Evolutionary conservation across 108 stramenopile species (phyloP).

Genomic region (Cyclotella baltica): DNA sequence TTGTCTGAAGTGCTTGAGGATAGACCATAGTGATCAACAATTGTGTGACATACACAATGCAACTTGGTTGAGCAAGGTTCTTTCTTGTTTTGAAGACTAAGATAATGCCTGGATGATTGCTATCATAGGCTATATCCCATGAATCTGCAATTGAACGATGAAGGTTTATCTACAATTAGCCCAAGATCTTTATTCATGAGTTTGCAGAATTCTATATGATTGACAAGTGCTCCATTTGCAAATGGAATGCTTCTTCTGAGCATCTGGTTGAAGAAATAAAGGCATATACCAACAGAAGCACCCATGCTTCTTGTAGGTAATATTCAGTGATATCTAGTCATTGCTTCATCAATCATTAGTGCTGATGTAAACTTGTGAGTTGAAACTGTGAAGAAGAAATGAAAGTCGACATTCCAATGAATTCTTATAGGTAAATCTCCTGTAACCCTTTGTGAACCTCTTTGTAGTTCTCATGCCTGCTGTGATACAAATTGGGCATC

Average conservation of each 20-base stretch:
- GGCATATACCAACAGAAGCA: conserved; percentile 9
- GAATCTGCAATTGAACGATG: conserved; percentile 1
- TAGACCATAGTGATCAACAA: conserved; percentile 13
- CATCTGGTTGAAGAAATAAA: conserved; percentile 17
- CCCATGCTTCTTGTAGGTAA: conserved; percentile 10
- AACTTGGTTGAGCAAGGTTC: background rate
- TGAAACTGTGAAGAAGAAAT: conserved; percentile 12
- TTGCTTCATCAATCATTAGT: conserved; percentile 9
- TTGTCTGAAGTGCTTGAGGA: background rate
- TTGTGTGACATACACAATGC: background rate
- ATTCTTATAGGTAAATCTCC: conserved; percentile 3
- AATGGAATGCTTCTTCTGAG: background rate
- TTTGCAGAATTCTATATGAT: background rate
- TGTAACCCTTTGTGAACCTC: conserved; percentile 10
- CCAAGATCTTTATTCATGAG: background rate
- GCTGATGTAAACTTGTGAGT: conserved; percentile 1
- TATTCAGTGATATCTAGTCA: conserved; percentile 4
- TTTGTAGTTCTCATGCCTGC: background rate
- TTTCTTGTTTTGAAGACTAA: background rate
- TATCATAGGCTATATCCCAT: too few species aligned
- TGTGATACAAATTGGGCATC: conserved; percentile 9
- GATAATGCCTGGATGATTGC: background rate
- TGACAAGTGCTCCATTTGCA: background rate
- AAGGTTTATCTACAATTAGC: background rate
- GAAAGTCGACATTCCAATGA: conserved; percentile 2